Base-by-base conservation (phyloP, 2,329 filamentous ascomycete genomes). In the Epichloe festucae region DNA sequence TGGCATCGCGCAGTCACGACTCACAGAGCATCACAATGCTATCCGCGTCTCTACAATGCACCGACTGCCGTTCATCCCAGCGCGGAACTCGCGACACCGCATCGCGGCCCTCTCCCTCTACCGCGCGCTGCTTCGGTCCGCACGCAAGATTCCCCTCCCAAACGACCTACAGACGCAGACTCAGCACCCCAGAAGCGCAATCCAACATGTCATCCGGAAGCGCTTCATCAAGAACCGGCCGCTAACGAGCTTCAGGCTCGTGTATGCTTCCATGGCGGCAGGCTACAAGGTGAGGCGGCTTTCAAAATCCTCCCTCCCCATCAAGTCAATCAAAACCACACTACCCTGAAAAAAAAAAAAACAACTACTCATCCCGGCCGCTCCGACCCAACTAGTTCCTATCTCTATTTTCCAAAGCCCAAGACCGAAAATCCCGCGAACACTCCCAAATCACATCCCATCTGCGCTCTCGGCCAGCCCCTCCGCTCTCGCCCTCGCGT, bases 81-180 rank as follows among this genome's bases (percentile, higher is more conserved):
- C 73, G 54, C 70, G 69, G 52, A 71, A 70, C 54, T 72, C 74
- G 59, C 73, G 75, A 55, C 78, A 81, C 61, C 72, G 78, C 54
- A 63, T 60, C 60, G 77, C 78, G 60, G 77, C 79, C 62, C 75
- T 87, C 56, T 83, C 85, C 48, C 79, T 91, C 47, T 90, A 84
- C 68, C 77, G 83, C 55, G 81, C 84, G 38, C 77, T 91, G 51
- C 68, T 89, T 49, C 73, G 73, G 55, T 75, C 79, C 66, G 79
- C 74, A 53, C 65, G 70, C 34, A 70, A 66, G 41, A 67, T 85
- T 36, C 68, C 74, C 1, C 67, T 87, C 2, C 74, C 78, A 1
- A 59, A 70, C 61, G 69, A 78, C 46, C 48, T 61, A 4, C 55
- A 35, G 60, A 35, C 5, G 2, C 3, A 6, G 60, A 35, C 5